Percentiles rank a stretch among this genome's conserved stretches.
phyloP scores from a whole-genome alignment of 169 alveolate species.

The Babesia gibsoni region DNA sequence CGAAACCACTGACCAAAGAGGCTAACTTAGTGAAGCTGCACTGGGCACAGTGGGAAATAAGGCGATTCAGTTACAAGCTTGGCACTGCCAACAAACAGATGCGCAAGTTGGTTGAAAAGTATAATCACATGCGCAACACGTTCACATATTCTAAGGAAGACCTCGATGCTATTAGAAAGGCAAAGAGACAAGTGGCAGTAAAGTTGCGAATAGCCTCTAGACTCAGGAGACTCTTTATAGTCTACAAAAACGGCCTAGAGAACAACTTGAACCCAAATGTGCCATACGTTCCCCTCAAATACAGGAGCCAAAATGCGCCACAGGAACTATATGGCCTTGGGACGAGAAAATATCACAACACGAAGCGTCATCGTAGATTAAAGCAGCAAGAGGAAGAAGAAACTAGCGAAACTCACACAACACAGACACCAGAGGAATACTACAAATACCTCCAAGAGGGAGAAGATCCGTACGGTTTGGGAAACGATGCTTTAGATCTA shows the following conservation, averaged over 20 bases:
- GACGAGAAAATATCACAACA: neutral
- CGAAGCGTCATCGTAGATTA: neutral
- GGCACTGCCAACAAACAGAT: slow-evolving; percentile 53
- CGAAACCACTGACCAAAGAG: neutral
- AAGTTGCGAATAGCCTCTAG: slow-evolving; percentile 29
- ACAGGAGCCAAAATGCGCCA: slow-evolving; percentile 48
- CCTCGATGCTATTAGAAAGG: neutral
- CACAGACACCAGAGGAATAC: neutral
- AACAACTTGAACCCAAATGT: slow-evolving; percentile 17
- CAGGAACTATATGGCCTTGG: slow-evolving; percentile 26
- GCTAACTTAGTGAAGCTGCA: neutral
- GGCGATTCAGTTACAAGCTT: slow-evolving; percentile 56
- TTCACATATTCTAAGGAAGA: slow-evolving; percentile 43
- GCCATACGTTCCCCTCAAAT: slow-evolving; percentile 55
- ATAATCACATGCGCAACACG: slow-evolving; percentile 23
- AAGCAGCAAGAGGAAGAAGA: neutral
- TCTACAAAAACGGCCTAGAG: slow-evolving; percentile 37
- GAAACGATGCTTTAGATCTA: too few species aligned
- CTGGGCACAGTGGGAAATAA: slow-evolving; percentile 60
- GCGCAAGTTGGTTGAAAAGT: slow-evolving; percentile 28
- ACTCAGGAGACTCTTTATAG: slow-evolving; percentile 27
- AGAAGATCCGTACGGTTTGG: too few species aligned
- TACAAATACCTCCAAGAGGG: neutral
- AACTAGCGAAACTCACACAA: neutral
- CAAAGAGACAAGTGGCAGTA: slow-evolving; percentile 25